phyloP scores from a whole-genome alignment of 352 stramenopile genomes.

The Pythium dissotocum region DNA sequence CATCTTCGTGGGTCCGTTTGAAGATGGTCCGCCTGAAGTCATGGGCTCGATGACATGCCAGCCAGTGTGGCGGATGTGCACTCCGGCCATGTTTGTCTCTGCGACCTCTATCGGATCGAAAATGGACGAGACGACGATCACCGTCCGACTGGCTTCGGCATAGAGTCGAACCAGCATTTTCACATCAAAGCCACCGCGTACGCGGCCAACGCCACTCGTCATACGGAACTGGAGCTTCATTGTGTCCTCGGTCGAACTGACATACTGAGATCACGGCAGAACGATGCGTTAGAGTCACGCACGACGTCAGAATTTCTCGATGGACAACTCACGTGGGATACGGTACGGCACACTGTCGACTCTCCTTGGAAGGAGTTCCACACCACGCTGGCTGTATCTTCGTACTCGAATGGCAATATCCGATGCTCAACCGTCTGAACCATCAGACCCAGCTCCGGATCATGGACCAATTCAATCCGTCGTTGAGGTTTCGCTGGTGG shows the following conservation, averaged over 20 bases:
- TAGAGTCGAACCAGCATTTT: neutral
- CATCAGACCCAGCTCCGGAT: conserved; percentile 5
- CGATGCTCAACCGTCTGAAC: conserved; percentile 7
- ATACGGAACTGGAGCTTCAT: conserved; percentile 6
- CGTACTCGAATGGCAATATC: conserved; percentile 17
- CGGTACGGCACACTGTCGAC: neutral
- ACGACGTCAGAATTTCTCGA: too few relatives aligned
- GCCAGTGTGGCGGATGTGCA: conserved; percentile 13
- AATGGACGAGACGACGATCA: neutral
- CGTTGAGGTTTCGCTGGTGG: neutral
- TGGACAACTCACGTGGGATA: conserved; percentile 12
- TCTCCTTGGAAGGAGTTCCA: conserved; percentile 2
- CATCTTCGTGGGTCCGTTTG: neutral
- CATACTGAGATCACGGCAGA: too few relatives aligned
- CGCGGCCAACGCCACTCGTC: neutral
- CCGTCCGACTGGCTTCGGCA: neutral
- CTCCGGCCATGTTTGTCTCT: conserved; percentile 12
- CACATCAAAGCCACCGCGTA: neutral
- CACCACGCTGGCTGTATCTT: conserved; percentile 8
- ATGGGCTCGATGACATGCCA: conserved; percentile 11
- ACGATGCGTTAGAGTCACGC: too few relatives aligned
- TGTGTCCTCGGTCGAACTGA: neutral
- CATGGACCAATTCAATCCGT: neutral
- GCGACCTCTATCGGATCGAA: conserved; percentile 11
- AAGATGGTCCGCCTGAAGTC: neutral